A percentile compares a stretch with the other conserved stretches of the same genome.
Evolutionary conservation across 768 basidiomycete species (phyloP).

Genomic region (Termitomyces sp.): DNA sequence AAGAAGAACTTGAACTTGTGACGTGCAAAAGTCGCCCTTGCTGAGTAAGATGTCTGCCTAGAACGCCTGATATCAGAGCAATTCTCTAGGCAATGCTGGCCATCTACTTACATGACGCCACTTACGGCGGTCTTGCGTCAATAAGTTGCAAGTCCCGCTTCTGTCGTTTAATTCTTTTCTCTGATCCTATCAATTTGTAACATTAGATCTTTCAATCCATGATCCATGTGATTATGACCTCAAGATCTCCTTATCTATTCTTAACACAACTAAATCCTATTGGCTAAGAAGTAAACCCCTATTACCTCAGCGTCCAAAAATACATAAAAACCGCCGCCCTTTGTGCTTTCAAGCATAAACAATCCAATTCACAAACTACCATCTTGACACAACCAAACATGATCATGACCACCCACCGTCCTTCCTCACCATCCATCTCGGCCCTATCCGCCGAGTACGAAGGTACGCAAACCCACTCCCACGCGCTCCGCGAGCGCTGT

Average conservation of each 20-base stretch:
- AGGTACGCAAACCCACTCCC: neutral
- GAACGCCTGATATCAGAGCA: neutral
- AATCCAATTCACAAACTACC: neutral
- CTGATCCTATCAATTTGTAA: neutral
- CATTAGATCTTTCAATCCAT: too few species aligned
- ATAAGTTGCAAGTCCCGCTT: too few species aligned
- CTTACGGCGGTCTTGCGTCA: neutral
- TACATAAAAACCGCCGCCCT: neutral
- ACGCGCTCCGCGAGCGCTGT: slow-evolving; percentile 5
- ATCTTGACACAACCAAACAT: neutral
- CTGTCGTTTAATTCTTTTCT: neutral
- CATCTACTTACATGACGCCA: slow-evolving; percentile 2
- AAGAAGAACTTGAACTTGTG: slow-evolving; percentile 14
- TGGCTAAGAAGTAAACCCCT: neutral
- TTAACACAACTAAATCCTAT: too few species aligned
- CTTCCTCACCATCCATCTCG: neutral
- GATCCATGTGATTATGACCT: too few species aligned
- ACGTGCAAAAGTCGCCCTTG: slow-evolving; percentile 7
- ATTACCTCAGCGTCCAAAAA: slow-evolving; percentile 1
- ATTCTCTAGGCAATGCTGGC: too few species aligned
- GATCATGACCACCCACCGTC: neutral
- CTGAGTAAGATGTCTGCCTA: slow-evolving; percentile 7
- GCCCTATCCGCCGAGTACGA: neutral
- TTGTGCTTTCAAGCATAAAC: neutral
- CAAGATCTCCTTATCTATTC: too few species aligned